A percentile compares a stretch with the other conserved stretches of the same genome.
Conservation (phyloP, 139 green algal species). For the Parachlorella kessleri region DNA sequence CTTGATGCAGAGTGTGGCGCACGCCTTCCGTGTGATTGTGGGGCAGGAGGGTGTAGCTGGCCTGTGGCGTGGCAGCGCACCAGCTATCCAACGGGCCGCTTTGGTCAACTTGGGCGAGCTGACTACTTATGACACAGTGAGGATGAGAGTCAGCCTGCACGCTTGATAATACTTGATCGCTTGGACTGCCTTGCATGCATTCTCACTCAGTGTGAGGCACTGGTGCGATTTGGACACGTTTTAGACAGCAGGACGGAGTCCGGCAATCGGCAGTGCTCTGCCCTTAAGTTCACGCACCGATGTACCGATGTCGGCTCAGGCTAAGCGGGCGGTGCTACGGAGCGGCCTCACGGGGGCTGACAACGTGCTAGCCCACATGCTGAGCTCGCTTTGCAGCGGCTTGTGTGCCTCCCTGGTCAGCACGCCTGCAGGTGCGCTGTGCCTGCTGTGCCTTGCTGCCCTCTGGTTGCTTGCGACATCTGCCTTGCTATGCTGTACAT, state of each 20-base stretch:
- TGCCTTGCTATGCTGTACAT: background rate
- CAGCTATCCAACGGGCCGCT: conserved; percentile 68
- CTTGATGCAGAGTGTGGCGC: background rate
- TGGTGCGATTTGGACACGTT: too few species aligned
- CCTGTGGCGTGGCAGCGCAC: conserved; percentile 59
- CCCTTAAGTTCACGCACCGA: too few species aligned
- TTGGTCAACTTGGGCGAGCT: conserved; percentile 80
- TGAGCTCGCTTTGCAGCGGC: conserved; percentile 47
- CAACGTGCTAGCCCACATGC: conserved; percentile 49
- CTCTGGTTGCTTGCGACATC: background rate
- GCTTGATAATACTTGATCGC: too few species aligned
- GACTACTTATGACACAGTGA: conserved; percentile 62
- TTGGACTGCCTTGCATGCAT: too few species aligned
- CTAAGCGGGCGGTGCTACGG: conserved; percentile 45
- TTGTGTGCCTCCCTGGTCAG: conserved; percentile 28
- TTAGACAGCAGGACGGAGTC: too few species aligned
- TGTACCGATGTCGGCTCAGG: too few species aligned
- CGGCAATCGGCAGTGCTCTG: too few species aligned
- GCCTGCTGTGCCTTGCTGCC: background rate
- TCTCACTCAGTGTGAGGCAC: too few species aligned
- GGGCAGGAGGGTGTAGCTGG: conserved; percentile 49
- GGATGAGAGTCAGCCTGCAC: too few species aligned
- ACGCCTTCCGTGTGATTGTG: conserved; percentile 18
- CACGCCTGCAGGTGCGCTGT: conserved; percentile 30
- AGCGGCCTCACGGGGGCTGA: conserved; percentile 43